phyloP scores from a whole-genome alignment of 2,329 filamentous ascomycete species.

The Mariannaea sp. region DNA sequence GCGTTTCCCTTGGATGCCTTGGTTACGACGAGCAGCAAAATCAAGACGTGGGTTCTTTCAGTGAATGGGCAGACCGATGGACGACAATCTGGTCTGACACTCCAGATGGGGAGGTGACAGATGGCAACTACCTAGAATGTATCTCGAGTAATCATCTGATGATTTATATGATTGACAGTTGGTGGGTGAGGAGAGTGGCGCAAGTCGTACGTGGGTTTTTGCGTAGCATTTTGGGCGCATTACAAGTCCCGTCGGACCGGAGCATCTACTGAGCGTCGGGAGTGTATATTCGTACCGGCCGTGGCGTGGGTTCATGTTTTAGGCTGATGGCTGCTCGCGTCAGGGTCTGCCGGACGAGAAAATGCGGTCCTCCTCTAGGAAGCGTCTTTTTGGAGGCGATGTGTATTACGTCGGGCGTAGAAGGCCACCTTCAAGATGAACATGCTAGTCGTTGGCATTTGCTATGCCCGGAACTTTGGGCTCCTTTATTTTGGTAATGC shows the following conservation, averaged over 20 bases:
- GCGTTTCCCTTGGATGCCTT: slow-evolving; percentile 20
- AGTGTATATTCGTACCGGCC: slow-evolving; percentile 15
- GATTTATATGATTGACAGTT: slow-evolving; percentile 34
- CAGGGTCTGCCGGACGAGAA: slow-evolving; percentile 17
- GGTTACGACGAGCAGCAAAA: slow-evolving; percentile 25
- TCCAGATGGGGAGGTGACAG: slow-evolving; percentile 24
- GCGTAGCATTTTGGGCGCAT: slow-evolving; percentile 29
- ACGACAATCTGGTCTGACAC: slow-evolving; percentile 20
- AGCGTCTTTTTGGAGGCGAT: not conserved
- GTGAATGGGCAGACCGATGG: slow-evolving; percentile 23
- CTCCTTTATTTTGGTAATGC: too few relatives aligned
- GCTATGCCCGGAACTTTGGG: too few relatives aligned
- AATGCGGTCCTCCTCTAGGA: slow-evolving; percentile 4
- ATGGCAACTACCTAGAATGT: slow-evolving; percentile 39
- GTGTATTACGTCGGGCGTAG: not conserved
- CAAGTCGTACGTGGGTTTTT: slow-evolving; percentile 27
- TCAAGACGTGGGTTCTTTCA: slow-evolving; percentile 28
- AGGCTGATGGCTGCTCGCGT: slow-evolving; percentile 19
- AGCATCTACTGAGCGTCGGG: slow-evolving; percentile 21
- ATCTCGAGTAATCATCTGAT: slow-evolving; percentile 40
- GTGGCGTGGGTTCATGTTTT: slow-evolving; percentile 13
- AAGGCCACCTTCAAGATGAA: not conserved
- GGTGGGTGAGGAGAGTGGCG: slow-evolving; percentile 34
- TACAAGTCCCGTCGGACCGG: slow-evolving; percentile 14
- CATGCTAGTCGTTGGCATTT: not conserved